Evolutionary conservation across 768 basidiomycete genomes (phyloP), one percentile per base, ranked within the genome.

Genomic region (Galerina sulciceps): DNA sequence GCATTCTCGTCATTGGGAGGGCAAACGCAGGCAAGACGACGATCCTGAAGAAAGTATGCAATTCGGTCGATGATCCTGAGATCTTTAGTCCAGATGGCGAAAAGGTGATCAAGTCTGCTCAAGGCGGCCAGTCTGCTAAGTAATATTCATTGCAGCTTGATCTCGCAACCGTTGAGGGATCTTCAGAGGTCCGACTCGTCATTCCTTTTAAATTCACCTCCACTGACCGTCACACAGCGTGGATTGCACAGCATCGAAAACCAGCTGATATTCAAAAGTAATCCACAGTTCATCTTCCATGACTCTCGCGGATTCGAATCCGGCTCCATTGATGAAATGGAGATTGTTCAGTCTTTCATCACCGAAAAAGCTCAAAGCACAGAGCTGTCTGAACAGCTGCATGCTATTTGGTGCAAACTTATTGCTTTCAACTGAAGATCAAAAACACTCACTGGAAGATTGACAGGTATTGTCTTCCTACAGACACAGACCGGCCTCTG

Each of bases 231-330:
- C 4, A 31, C 26, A 31, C 26, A 31, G 26, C 26, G 26, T 31
- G 26, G 26, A 31, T 31, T 62, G 62, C 65, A 18, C 18, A 42
- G 78, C 49, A 72, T 77, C 23, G 52, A 71, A 42, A 51, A 63
- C 37, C 62, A 67, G 52, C 66, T 75, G 37, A 58, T 67, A 9
- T 79, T 74, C 60, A 49, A 42, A 20, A 74, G 66, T 62, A 73
- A 73, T 34, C 62, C 60, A 2, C 48, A 62, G 2, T 79, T 76
- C 62, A 68, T 78, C 17, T 79, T 79, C 53, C 79, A 79, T 40
- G 78, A 80, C 55, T 80, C 78, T 15, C 54, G 67, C 42, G 78
- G 77, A 6, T 76, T 80, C 49, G 76, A 79, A 63, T 55, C 75
- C 18, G 78, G 78, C 3, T 61, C 60, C 3, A 59, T 18, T 0